Evolutionary conservation across 202 grass and related monocot species (phyloP).

Genomic region (Hordeum pubiflorum): DNA sequence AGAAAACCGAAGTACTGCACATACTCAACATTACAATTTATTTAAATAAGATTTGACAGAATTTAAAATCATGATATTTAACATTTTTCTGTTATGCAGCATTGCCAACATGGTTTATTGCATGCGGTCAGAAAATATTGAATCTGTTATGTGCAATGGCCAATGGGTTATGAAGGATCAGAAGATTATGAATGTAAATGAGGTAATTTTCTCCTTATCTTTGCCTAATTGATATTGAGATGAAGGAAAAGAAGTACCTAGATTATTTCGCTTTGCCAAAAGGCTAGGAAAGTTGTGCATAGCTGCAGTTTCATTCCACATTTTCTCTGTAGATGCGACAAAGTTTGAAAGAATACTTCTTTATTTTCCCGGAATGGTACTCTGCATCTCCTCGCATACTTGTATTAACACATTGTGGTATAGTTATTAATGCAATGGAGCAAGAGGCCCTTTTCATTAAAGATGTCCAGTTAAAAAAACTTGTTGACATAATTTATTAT

Average conservation of each 20-base stretch:
- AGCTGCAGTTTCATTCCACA: not conserved
- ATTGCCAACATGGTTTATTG: constrained; percentile 85
- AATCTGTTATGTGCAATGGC: constrained; percentile 94
- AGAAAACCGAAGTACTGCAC: not conserved
- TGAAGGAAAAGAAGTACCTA: not conserved
- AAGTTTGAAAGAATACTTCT: not conserved
- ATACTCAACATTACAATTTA: not conserved
- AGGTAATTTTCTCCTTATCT: constrained; percentile 44
- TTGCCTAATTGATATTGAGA: not conserved
- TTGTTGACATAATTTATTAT: not conserved
- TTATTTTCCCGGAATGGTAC: not conserved
- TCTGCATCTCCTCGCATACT: not conserved
- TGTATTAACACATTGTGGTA: too few species aligned
- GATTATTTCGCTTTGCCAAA: not conserved
- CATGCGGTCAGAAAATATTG: constrained; percentile 88
- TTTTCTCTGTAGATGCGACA: not conserved
- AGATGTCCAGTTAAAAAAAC: not conserved
- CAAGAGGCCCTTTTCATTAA: not conserved
- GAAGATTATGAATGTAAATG: constrained; percentile 64
- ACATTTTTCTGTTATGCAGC: constrained; percentile 27
- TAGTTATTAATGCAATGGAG: not conserved
- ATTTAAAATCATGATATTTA: not conserved
- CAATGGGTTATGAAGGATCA: constrained; percentile 83
- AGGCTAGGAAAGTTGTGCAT: not conserved
- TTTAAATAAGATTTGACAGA: not conserved